These are phyloP conservation scores for Sugiyamaella smithiae DNA, from an alignment of 805 yeast genomes.

Conservation along the genomic window DNA sequence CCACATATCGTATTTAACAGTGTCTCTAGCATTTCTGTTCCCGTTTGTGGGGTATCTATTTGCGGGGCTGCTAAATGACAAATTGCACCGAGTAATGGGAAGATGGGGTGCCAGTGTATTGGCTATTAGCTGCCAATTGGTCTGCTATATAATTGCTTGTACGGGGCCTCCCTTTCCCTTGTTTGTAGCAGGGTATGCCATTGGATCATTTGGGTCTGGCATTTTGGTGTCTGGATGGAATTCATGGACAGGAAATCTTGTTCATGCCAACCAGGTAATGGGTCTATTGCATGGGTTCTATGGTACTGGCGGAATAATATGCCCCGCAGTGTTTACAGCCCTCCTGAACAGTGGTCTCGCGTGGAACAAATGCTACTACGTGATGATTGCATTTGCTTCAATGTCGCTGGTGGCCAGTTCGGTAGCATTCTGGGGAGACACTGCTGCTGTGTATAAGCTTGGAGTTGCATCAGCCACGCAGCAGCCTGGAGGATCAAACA, in stretches of 20 bases:
- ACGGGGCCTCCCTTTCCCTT: constrained; percentile 43
- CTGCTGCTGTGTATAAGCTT: constrained; percentile 14
- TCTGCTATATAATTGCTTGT: constrained; percentile 40
- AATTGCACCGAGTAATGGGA: constrained; percentile 44
- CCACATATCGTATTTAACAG: constrained; percentile 44
- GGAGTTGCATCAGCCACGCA: not conserved
- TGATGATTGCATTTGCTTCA: constrained; percentile 43
- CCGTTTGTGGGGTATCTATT: constrained; percentile 53
- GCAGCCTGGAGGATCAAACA: not conserved
- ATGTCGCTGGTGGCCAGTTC: constrained; percentile 35
- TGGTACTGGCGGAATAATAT: constrained; percentile 68
- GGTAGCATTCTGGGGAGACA: constrained; percentile 43
- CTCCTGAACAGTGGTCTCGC: constrained; percentile 46
- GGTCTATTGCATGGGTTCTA: constrained; percentile 66
- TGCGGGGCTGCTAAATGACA: constrained; percentile 50
- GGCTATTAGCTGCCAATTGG: constrained; percentile 37
- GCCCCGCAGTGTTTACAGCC: constrained; percentile 63
- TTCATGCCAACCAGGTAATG: constrained; percentile 54
- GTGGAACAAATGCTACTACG: constrained; percentile 55
- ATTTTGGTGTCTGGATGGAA: constrained; percentile 53
- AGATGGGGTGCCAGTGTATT: constrained; percentile 43
- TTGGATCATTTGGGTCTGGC: constrained; percentile 56
- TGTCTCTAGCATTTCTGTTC: constrained; percentile 50
- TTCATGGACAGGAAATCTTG: constrained; percentile 46
- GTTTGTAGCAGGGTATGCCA: constrained; percentile 39